Conservation (phyloP, 805 yeast species). For the Cyberlindnera nakhonratchasimensis region DNA sequence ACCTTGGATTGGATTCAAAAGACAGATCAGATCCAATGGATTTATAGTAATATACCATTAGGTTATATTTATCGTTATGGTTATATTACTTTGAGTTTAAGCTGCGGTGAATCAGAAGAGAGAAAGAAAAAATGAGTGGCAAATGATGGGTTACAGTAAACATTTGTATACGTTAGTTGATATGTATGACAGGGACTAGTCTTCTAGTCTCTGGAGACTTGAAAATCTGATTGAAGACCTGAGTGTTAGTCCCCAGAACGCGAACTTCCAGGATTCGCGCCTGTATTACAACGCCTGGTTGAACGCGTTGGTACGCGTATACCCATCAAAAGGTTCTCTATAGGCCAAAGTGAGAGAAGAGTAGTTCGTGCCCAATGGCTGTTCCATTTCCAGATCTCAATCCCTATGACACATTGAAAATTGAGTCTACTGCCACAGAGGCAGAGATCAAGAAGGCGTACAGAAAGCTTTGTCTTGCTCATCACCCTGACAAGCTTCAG, state of each 20-base stretch:
- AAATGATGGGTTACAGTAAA: background rate
- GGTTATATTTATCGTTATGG: background rate
- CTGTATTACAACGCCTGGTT: too few relatives aligned
- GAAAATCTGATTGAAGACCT: background rate
- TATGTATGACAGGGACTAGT: too few relatives aligned
- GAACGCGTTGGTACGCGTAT: too few relatives aligned
- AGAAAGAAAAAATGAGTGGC: background rate
- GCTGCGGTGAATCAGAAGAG: background rate
- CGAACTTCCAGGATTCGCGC: too few relatives aligned
- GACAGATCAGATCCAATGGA: conserved; percentile 34
- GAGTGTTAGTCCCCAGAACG: too few relatives aligned
- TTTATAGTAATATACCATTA: conserved; percentile 45
- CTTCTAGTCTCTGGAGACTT: too few relatives aligned
- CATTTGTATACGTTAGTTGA: too few relatives aligned
- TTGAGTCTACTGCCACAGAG: conserved; percentile 39
- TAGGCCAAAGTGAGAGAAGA: too few relatives aligned
- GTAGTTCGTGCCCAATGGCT: conserved; percentile 20
- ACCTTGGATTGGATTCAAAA: conserved; percentile 30
- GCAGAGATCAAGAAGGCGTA: conserved; percentile 64
- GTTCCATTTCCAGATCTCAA: conserved; percentile 52
- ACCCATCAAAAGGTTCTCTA: too few relatives aligned
- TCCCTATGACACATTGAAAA: conserved; percentile 55
- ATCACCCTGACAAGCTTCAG: conserved; percentile 70
- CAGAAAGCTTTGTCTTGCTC: conserved; percentile 55
- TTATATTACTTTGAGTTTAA: background rate